phyloP scores from a whole-genome alignment of 495 filamentous ascomycete species.

The Penicillium bovifimosum region DNA sequence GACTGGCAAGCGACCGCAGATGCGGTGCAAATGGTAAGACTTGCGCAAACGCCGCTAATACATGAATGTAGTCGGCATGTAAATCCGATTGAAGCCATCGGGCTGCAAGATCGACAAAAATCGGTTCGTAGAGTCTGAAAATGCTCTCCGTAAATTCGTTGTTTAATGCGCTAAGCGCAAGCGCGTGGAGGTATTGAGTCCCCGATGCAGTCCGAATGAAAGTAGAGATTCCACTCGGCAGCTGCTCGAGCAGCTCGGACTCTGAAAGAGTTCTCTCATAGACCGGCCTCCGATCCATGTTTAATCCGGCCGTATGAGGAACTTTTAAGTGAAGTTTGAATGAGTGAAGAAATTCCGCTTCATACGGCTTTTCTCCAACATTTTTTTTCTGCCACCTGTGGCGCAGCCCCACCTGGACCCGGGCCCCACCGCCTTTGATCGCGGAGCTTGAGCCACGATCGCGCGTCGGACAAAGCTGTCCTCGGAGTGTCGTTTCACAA shows the following conservation, averaged over 20 bases:
- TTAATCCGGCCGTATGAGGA: constrained; percentile 37
- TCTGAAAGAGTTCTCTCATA: constrained; percentile 42
- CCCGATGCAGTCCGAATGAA: constrained; percentile 59
- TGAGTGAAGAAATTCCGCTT: constrained; percentile 18
- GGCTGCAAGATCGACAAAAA: constrained; percentile 75
- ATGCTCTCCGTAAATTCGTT: constrained; percentile 59
- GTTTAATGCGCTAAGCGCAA: constrained; percentile 62
- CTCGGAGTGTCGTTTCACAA: constrained; percentile 5
- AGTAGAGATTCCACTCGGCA: constrained; percentile 60
- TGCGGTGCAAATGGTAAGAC: constrained; percentile 75
- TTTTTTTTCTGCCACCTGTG: constrained; percentile 40
- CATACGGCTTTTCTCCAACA: constrained; percentile 17
- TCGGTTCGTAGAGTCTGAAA: constrained; percentile 61
- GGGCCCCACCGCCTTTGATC: constrained; percentile 29
- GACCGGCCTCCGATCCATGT: constrained; percentile 41
- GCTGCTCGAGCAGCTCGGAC: constrained; percentile 43
- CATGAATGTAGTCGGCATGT: constrained; percentile 39
- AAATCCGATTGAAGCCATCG: constrained; percentile 57
- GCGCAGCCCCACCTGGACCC: constrained; percentile 26
- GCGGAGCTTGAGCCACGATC: constrained; percentile 26
- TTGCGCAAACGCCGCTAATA: constrained; percentile 69
- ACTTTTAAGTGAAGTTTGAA: constrained; percentile 24
- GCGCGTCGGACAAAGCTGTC: constrained; percentile 12
- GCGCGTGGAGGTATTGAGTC: constrained; percentile 60
- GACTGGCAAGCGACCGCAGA: constrained; percentile 46